These are phyloP conservation scores for Chalaropsis ovoidea DNA, from an alignment of 2,329 filamentous ascomycete genomes.

Conservation along the genomic window DNA sequence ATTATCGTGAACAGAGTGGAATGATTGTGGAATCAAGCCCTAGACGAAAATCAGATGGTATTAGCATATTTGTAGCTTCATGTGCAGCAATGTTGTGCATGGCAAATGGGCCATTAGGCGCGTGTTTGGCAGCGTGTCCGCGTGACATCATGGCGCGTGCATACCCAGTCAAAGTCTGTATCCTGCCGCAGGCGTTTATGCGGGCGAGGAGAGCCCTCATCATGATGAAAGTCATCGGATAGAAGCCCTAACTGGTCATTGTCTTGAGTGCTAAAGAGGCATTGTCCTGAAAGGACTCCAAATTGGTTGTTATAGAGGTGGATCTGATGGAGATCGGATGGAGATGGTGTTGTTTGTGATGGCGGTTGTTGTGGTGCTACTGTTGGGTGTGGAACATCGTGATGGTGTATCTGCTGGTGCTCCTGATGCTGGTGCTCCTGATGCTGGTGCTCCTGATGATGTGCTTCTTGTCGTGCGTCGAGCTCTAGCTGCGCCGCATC, in stretches of 20 bases:
- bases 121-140: neutral
- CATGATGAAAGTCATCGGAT: neutral
- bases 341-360: neutral
- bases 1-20: neutral
- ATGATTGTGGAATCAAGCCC: neutral
- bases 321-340: neutral
- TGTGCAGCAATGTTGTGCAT: neutral
- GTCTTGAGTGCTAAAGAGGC: neutral
- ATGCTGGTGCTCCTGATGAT: neutral
- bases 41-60: neutral
- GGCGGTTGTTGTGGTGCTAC: neutral
- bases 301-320: neutral
- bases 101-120: neutral
- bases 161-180: constrained; percentile 10
- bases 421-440: neutral
- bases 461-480: neutral
- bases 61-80: constrained; percentile 5
- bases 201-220: neutral
- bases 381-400: neutral
- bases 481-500: neutral
- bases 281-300: neutral
- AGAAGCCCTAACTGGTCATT: neutral
- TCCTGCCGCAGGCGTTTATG: constrained; percentile 6
- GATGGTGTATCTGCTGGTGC: neutral
- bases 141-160: neutral